A percentile compares a stretch with the other conserved stretches of the same genome.
phyloP scores from a whole-genome alignment of 106 monocot species.

The Gastrodia elata region DNA sequence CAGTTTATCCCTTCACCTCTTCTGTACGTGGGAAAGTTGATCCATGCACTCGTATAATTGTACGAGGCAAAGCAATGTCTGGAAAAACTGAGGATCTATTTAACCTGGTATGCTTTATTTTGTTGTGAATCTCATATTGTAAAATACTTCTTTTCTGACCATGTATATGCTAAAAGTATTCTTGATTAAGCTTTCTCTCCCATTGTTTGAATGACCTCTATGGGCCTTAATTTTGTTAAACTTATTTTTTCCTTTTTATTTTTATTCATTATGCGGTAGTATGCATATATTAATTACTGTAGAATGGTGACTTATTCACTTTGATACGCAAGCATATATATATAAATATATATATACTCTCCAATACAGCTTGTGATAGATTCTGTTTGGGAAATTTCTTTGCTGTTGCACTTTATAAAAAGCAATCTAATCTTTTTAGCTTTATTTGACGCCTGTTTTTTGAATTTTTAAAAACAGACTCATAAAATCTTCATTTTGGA shows the following conservation, averaged over 20 bases:
- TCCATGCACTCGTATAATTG: conserved; percentile 76
- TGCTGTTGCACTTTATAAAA: too few relatives aligned
- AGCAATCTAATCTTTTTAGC: too few relatives aligned
- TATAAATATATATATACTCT: too few relatives aligned
- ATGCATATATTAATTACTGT: neutral
- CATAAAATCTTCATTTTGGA: too few relatives aligned
- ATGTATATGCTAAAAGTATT: neutral
- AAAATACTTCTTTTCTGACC: neutral
- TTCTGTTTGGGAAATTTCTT: too few relatives aligned
- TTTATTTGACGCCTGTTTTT: too few relatives aligned
- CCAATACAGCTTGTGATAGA: too few relatives aligned
- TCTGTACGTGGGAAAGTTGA: conserved; percentile 70
- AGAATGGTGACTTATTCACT: neutral
- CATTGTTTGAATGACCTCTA: neutral
- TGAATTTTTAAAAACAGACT: too few relatives aligned
- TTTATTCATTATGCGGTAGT: neutral
- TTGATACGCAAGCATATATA: too few relatives aligned
- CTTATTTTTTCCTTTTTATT: neutral
- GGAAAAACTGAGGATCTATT: conserved; percentile 75
- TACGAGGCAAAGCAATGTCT: conserved; percentile 89
- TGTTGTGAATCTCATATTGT: neutral
- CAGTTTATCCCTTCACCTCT: conserved; percentile 92
- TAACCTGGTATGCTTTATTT: conserved; percentile 51
- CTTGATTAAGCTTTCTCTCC: neutral
- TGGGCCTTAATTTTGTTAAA: neutral